Evolutionary conservation across 331 rosid genomes (phyloP), one percentile per base, ranked within the genome.

Genomic region (Acacia pycnantha): DNA sequence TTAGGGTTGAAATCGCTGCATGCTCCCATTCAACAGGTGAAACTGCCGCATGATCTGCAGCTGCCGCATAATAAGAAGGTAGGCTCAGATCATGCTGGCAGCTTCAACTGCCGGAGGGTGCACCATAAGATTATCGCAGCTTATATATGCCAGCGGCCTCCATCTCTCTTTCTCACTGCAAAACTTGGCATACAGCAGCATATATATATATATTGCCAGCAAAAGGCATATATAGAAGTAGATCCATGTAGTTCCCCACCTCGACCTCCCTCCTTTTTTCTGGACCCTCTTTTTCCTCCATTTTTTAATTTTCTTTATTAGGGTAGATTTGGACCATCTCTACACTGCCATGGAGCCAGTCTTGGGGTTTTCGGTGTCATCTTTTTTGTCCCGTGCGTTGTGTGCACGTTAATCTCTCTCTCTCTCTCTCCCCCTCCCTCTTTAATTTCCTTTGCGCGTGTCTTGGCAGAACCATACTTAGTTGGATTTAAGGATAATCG

Each of bases 41-140:
- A 87, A 82, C 91, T 80, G 76, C 89, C 91, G 79, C 87, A 90
- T 90, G 91, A 90, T 87, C 93, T 86, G 80, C 40, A 86, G 83
- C 81, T 71, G 70, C 86, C 85, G 0, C n/a, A 54, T 35, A 8
- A 16, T 47, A 50, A 26, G 47, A 43, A 56, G 77, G 84, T 46
- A 64, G 83, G 86, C 59, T 81, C 77, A 89, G 92, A 89, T 89
- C 92, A 89, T 87, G 92, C 92, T 73, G 62, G 77, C 77, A 73
- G 77, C 77, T 73, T 73, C 77, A 73, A 47, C 77, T 48, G 77
- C 62, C 29, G 29, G 41, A 48, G 62, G 76, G 76, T 72, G 76
- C 77, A 73, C 62, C 26, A 18, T 73, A 24, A 59, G 66, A 59
- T 59, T 10, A 24, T 53, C 18, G 66, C 66, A 56, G 14, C 64